Evolutionary conservation across 176 grass and related monocot genomes (phyloP), one percentile per base, ranked within the genome.

Genomic region (Carex pumila): DNA sequence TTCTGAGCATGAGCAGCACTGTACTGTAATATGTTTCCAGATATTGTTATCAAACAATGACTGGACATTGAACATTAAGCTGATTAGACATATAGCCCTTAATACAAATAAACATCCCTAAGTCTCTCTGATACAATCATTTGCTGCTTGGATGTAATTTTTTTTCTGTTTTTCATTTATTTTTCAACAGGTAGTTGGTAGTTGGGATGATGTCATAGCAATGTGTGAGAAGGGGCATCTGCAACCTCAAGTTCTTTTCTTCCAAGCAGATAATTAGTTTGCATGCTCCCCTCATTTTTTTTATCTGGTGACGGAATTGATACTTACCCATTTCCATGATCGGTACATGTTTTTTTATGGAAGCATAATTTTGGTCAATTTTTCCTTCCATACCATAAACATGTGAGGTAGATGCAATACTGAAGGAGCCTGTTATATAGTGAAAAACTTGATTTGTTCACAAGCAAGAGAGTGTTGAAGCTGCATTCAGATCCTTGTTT

Each of bases 161-260:
- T 14, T 61, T 41, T 14, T 55, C 53, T 41, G 1, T 80, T 52
- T 77, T 56, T 6, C 6, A 72, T 81, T 32, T 59, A 1, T 79
- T 68, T 41, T 31, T 79, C 76, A 87, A 84, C 88, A 99, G 96
- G 87, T 90, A 80, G 83, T 99, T 70, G 96, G 96, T 88, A 62
- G 86, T 72, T 99, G 96, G 96, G 76, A 36, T 85, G 93, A 94
- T 87, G 96, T 99, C 80, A 84, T 95, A n/a, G 63, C 82, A 61
- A 95, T 93, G 89, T 99, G 96, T 84, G 87, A 95, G 79, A 95
- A 89, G 85, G 96, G 96, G 68, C 96, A 95, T 86, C 89, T 99
- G 86, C 96, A 99, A 89, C 96, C 96, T 22, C 96, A 95, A 87
- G 96, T 99, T 58, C 93, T 99, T 77, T 99, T 99, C 83, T 99